Evolutionary conservation across 768 basidiomycete species (phyloP).

Genomic region (Amanita thiersii): DNA sequence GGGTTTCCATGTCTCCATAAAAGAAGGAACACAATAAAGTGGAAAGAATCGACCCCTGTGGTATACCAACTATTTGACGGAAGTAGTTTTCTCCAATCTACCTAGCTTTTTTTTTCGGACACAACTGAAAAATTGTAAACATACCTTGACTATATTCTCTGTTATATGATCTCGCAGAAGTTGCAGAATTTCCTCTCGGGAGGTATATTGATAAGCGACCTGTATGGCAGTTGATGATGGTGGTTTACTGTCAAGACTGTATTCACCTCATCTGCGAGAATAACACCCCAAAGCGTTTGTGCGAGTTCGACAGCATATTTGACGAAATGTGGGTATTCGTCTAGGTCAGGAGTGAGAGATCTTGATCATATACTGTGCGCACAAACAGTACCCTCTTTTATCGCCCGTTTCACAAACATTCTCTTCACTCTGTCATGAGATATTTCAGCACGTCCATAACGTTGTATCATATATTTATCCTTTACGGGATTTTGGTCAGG

Average conservation of each 20-base stretch:
- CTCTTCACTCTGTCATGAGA: conserved; percentile 50
- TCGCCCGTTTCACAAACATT: conserved; percentile 49
- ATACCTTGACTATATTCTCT: conserved; percentile 86
- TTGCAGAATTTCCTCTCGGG: conserved; percentile 52
- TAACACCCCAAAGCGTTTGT: conserved; percentile 53
- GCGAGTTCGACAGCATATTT: conserved; percentile 65
- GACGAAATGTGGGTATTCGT: conserved; percentile 70
- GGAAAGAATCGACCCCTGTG: conserved; percentile 96
- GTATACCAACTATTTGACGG: conserved; percentile 89
- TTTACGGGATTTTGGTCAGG: conserved; percentile 19
- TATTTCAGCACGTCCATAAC: conserved; percentile 58
- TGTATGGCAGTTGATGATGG: conserved; percentile 8
- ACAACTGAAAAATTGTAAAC: conserved; percentile 1
- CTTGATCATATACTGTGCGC: background rate
- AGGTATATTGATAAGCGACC: conserved; percentile 43
- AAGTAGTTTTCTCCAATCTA: conserved; percentile 81
- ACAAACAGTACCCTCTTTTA: conserved; percentile 47
- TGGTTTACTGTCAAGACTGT: too few species aligned
- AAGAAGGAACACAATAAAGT: conserved; percentile 90
- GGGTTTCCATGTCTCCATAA: conserved; percentile 84
- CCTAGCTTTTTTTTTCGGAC: conserved; percentile 1
- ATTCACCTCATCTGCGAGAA: conserved; percentile 80
- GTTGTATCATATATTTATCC: conserved; percentile 69
- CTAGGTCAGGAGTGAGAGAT: conserved; percentile 28
- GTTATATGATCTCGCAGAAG: conserved; percentile 86